These are phyloP conservation scores for Alternaria novae-zelandiae DNA, from an alignment of 2,329 filamentous ascomycete genomes.

Conservation along the genomic window DNA sequence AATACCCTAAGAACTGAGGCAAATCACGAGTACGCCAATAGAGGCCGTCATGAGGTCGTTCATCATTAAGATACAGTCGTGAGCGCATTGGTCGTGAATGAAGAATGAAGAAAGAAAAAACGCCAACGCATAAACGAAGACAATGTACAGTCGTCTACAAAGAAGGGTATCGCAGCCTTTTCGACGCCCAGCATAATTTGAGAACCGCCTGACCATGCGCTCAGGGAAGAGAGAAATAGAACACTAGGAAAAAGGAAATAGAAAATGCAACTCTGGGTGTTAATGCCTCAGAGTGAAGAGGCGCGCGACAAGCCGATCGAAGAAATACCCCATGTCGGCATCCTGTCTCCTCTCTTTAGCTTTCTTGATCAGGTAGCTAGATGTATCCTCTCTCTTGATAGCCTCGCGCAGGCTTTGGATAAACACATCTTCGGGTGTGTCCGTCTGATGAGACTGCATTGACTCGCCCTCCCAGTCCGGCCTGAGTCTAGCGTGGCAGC, in stretches of 20 bases:
- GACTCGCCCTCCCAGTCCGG: slow-evolving; percentile 40
- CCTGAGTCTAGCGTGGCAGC: slow-evolving; percentile 39
- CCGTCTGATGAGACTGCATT: neutral
- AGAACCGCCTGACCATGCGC: neutral
- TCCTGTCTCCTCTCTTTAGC: slow-evolving; percentile 22
- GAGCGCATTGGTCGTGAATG: neutral
- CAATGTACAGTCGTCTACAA: neutral
- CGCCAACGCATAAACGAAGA: neutral
- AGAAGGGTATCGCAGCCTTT: slow-evolving; percentile 7
- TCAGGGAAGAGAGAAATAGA: neutral
- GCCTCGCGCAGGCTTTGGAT: slow-evolving; percentile 38
- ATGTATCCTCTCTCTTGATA: slow-evolving; percentile 19
- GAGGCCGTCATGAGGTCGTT: neutral
- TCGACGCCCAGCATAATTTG: neutral
- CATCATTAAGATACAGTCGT: neutral
- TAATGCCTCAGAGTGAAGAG: slow-evolving; percentile 32
- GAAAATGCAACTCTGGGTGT: neutral
- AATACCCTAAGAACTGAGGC: neutral
- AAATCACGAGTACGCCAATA: neutral
- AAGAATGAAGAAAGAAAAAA: neutral
- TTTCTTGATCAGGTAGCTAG: slow-evolving; percentile 32
- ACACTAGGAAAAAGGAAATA: neutral
- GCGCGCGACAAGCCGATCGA: slow-evolving; percentile 46
- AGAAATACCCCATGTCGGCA: slow-evolving; percentile 46
- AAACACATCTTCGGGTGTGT: slow-evolving; percentile 32